A percentile compares a stretch with the other conserved stretches of the same genome.
Conservation (phyloP, 2,329 filamentous ascomycete genomes). For the Pseudogymnoascus sp. region DNA sequence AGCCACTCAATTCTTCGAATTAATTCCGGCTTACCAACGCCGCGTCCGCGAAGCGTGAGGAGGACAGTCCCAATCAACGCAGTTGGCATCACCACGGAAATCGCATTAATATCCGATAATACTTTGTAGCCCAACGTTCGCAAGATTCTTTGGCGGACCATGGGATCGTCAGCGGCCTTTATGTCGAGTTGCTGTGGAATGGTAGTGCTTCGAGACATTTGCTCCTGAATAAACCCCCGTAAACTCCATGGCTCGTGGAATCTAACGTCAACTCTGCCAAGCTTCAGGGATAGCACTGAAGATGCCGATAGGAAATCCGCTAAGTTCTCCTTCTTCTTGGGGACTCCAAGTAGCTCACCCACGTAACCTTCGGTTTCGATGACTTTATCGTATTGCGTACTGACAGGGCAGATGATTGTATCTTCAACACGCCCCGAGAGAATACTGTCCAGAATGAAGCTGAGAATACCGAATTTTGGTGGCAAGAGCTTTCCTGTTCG, state of each 20-base stretch:
- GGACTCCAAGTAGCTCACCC: constrained; percentile 83
- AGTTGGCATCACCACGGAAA: constrained; percentile 97
- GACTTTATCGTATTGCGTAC: constrained; percentile 97
- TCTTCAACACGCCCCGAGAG: constrained; percentile 83
- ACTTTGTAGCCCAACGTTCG: constrained; percentile 88
- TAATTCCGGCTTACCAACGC: constrained; percentile 80
- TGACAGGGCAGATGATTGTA: constrained; percentile 88
- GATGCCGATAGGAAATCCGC: constrained; percentile 80
- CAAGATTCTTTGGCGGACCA: constrained; percentile 55
- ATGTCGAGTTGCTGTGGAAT: constrained; percentile 42
- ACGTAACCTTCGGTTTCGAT: constrained; percentile 98
- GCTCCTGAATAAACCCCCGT: constrained; percentile 69
- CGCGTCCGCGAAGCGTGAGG: constrained; percentile 81
- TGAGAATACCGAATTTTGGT: constrained; percentile 92
- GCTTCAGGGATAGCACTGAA: constrained; percentile 76
- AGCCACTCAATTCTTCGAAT: constrained; percentile 87
- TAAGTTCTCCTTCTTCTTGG: constrained; percentile 92
- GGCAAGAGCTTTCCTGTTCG: constrained; percentile 88
- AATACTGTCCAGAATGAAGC: constrained; percentile 84
- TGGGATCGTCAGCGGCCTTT: constrained; percentile 34
- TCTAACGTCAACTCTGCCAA: constrained; percentile 87
- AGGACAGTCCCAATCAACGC: constrained; percentile 91
- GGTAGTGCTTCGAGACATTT: constrained; percentile 52
- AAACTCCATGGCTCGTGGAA: constrained; percentile 97
- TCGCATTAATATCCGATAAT: constrained; percentile 86